phyloP scores from a whole-genome alignment of 2,329 filamentous ascomycete species.

The Dichotomopilus funicola region DNA sequence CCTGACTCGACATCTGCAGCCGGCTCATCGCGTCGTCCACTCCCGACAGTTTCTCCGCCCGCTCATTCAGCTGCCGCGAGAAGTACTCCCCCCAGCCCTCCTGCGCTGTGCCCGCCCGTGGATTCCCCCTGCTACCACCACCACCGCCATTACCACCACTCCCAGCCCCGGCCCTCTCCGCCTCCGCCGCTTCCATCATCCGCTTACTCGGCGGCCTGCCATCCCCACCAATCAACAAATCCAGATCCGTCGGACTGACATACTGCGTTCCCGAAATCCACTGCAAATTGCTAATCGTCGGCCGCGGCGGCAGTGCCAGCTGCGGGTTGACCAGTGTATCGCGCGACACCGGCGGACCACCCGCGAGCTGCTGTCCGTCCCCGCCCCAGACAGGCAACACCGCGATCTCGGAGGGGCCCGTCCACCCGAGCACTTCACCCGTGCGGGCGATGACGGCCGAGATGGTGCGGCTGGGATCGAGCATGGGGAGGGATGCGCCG shows the following conservation, averaged over 20 bases:
- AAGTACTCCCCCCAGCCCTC: constrained; percentile 76
- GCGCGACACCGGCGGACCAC: constrained; percentile 43
- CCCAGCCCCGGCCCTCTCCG: constrained; percentile 54
- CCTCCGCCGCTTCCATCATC: constrained; percentile 73
- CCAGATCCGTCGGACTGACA: constrained; percentile 78
- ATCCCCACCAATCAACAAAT: constrained; percentile 82
- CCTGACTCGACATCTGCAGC: constrained; percentile 71
- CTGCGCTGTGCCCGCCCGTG: constrained; percentile 30
- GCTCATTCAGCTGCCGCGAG: constrained; percentile 77
- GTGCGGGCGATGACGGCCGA: constrained; percentile 66
- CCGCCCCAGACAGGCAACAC: constrained; percentile 80
- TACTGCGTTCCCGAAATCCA: constrained; percentile 96
- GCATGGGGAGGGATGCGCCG: constrained; percentile 52
- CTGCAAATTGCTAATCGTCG: constrained; percentile 90
- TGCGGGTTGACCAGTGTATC: constrained; percentile 77
- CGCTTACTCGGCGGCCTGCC: constrained; percentile 82
- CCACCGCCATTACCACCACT: constrained; percentile 27
- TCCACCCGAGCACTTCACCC: constrained; percentile 83
- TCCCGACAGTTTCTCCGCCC: constrained; percentile 79
- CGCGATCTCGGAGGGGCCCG: constrained; percentile 77
- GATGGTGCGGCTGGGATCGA: constrained; percentile 67
- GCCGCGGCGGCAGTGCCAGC: constrained; percentile 66
- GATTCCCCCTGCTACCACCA: constrained; percentile 32
- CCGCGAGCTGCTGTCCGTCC: constrained; percentile 48
- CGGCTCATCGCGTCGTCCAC: constrained; percentile 81